Conservation (phyloP, 1,284 basidiomycete species). For the Abortiporus biennis region DNA sequence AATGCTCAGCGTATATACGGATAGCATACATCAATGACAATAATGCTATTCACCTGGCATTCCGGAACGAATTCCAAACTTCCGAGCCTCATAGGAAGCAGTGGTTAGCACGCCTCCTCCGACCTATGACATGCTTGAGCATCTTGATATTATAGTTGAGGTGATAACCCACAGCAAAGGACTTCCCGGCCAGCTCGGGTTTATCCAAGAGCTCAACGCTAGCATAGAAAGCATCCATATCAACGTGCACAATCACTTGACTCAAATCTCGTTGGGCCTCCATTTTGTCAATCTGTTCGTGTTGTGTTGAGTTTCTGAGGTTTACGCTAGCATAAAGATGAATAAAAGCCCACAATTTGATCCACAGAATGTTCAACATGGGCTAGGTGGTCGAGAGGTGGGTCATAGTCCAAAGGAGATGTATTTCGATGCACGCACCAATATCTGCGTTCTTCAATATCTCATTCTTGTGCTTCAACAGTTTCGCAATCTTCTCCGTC, state of each 20-base stretch:
- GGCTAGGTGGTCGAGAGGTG: constrained; percentile 24
- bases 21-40: neutral
- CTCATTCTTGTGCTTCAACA: constrained; percentile 64
- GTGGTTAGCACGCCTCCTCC: constrained; percentile 77
- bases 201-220: constrained; percentile 78
- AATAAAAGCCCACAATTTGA: constrained; percentile 33
- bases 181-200: constrained; percentile 74
- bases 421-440: constrained; percentile 33
- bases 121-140: constrained; percentile 37
- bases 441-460: constrained; percentile 50
- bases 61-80: constrained; percentile 82
- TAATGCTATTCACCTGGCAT: constrained; percentile 64
- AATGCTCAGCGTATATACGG: constrained; percentile 4
- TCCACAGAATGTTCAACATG: constrained; percentile 51
- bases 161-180: constrained; percentile 69
- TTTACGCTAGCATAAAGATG: neutral
- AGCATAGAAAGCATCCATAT: constrained; percentile 78
- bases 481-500: constrained; percentile 62
- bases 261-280: constrained; percentile 77
- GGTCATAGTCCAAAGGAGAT: neutral
- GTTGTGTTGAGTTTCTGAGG: neutral
- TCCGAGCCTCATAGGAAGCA: constrained; percentile 88
- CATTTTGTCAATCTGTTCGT: constrained; percentile 63
- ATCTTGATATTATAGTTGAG: neutral
- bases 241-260: constrained; percentile 83